Evolutionary conservation across 225 moss, liverwort and hornwort genomes (phyloP).

Genomic region (Rhytidiadelphus loreus): DNA sequence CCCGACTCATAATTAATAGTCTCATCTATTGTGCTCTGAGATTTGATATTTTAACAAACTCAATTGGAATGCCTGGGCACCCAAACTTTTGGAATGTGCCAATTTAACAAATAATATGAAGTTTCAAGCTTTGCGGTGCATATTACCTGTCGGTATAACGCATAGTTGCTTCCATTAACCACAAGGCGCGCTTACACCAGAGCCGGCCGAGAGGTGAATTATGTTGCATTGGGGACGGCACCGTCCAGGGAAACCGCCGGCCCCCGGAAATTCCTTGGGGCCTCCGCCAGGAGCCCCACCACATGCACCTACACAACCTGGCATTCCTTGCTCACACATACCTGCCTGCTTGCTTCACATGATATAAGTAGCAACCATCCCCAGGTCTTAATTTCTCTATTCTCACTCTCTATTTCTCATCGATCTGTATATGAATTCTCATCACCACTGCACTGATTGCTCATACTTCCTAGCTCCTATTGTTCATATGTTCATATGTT

Average conservation of each 20-base stretch:
- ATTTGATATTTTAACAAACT: neutral
- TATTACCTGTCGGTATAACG: neutral
- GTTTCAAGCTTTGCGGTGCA: neutral
- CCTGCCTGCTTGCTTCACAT: neutral
- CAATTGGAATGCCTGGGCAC: neutral
- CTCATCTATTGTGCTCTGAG: neutral
- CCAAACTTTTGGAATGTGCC: neutral
- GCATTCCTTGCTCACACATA: neutral
- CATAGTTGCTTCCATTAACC: neutral
- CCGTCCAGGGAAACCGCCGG: neutral
- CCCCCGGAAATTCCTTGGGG: neutral
- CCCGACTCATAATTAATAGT: neutral
- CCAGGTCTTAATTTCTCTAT: neutral
- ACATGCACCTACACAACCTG: neutral
- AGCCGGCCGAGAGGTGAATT: neutral
- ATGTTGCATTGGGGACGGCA: slow-evolving; percentile 3
- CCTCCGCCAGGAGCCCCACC: slow-evolving; percentile 2
- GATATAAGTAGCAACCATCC: neutral
- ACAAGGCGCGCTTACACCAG: neutral
- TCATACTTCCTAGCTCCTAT: neutral
- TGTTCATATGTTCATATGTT: neutral
- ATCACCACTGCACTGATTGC: neutral
- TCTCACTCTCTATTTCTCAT: neutral
- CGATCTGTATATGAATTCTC: neutral
- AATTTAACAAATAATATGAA: neutral